Base-by-base conservation (phyloP, 768 basidiomycete species). In the Scleroderma bovista region DNA sequence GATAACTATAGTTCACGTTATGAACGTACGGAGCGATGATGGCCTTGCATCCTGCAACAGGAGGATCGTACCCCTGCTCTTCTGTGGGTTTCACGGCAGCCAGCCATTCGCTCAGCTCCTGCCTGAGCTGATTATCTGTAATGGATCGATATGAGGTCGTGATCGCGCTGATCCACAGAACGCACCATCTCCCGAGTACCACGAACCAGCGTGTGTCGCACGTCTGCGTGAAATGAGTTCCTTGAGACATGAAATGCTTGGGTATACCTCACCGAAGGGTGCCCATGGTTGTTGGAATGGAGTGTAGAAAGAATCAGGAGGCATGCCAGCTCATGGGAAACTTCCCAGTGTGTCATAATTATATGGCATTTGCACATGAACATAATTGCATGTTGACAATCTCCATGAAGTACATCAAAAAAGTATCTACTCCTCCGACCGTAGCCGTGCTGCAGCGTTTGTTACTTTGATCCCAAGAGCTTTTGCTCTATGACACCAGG, bases 21-120 rank as follows among this genome's bases (percentile, higher is more conserved):
- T 39, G 37, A n/a, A 75, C 91, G 57, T 60, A 97, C 93, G 96
- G 96, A 17, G 88, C 94, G 40, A 99, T 94, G 62, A 99, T 78
- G n/a, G 94, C 96, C 63, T 80, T 87, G 57, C 79, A 81, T 24
- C 83, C 79, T 44, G 69, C 60, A 56, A 93, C 74, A 2, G 93
- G 93, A 37, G 81, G 85, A 1, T 68, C 60, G 73, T 82, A 81
- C 59, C 78, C 51, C 22, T 72, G 67, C 33, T 70, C 66, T 6
- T 66, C 62, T 3, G 74, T 70, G 29, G 76, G 50, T 22, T 75
- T 66, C 24, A 90, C 90, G 26, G 70, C 72, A 6, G 63, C 68
- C 8, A 97, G 73, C 78, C 86, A 92, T 16, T 59, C 55, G 1
- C 72, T 62, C 31, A 98, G 77, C 62, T 95, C 79, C 1, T 64